Base-by-base conservation (phyloP, 257 asterid species). In the Gardenia jasminoides region DNA sequence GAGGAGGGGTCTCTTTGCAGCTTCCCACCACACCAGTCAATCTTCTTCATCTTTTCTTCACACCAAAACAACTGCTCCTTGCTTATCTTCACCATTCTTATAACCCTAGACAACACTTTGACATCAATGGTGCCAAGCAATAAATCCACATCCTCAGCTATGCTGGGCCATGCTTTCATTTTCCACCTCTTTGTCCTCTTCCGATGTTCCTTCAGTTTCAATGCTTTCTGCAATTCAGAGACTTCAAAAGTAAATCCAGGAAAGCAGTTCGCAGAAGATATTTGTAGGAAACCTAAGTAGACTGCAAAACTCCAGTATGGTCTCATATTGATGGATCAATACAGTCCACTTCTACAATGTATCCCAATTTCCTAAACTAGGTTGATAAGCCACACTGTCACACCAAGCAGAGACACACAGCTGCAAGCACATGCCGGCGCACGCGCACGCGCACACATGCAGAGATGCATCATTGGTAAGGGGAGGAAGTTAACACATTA, bases 1-100 rank as follows among this genome's bases (percentile, higher is more conserved):
- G 97, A 92, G 33, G 97, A 88, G 2, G 98, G 97, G 76, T 93
- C 98, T 69, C 99, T 92, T 78, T 69, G 93, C 80, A 95, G 82
- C 85, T 93, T 93, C 26, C 95, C 97, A 26, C 87, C 87, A 0
- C 82, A 69, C 24, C 89, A 62, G 22, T 83, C 87, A 74, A 92
- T 66, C 81, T 88, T 95, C 88, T 93, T 93, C 92, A 87, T 89
- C 93, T 91, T 96, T 48, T 91, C 97, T 78, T 93, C 97, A 7
- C 98, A 93, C 97, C 99, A 96, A 73, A 91, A 78, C 61, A 92
- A 65, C 67, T 93, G 97, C 26, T 91, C 92, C 75, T 87, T 91
- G 87, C 88, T 93, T 6, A 96, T 82, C 78, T 80, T 86, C 70
- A 52, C 78, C 97, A 91, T 87, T 65, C 94, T 72, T 44, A 92